A percentile compares a stretch with the other conserved stretches of the same genome.
Evolutionary conservation across 1,284 basidiomycete genomes (phyloP).

Genomic region (Anthracocystis setariae): DNA sequence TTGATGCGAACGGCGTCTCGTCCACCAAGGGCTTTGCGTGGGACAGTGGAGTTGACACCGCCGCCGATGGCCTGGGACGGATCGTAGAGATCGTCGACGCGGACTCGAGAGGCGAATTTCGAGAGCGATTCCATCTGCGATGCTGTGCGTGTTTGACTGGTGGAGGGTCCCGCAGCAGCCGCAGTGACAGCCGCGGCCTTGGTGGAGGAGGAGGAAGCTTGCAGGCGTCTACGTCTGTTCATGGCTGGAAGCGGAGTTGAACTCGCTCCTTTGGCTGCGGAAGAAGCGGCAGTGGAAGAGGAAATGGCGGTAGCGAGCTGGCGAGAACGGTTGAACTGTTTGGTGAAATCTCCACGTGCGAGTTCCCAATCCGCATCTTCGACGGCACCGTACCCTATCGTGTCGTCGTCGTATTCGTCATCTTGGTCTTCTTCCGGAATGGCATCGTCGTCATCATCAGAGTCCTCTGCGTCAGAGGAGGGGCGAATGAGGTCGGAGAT

Average conservation of each 20-base stretch:
- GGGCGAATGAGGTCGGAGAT: slow-evolving; percentile 35
- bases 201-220: slow-evolving; percentile 6
- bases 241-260: slow-evolving; percentile 48
- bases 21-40: slow-evolving; percentile 59
- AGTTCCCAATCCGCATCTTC: slow-evolving; percentile 67
- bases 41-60: slow-evolving; percentile 57
- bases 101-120: slow-evolving; percentile 57
- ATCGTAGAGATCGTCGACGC: slow-evolving; percentile 59
- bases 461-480: slow-evolving; percentile 37
- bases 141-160: slow-evolving; percentile 37
- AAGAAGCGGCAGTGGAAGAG: slow-evolving; percentile 10
- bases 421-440: slow-evolving; percentile 23
- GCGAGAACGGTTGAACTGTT: slow-evolving; percentile 65
- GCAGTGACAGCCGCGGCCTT: background rate
- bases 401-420: slow-evolving; percentile 41
- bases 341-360: slow-evolving; percentile 65
- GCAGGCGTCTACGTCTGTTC: slow-evolving; percentile 42
- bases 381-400: slow-evolving; percentile 48
- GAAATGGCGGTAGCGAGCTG: slow-evolving; percentile 55
- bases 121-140: slow-evolving; percentile 61
- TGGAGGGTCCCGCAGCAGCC: slow-evolving; percentile 20
- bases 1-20: slow-evolving; percentile 54
- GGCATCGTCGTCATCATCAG: slow-evolving; percentile 16
- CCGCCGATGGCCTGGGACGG: slow-evolving; percentile 62
- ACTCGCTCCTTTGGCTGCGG: slow-evolving; percentile 10